These are phyloP conservation scores for Phytophthora cactorum DNA, from an alignment of 352 stramenopile species.

Conservation along the genomic window DNA sequence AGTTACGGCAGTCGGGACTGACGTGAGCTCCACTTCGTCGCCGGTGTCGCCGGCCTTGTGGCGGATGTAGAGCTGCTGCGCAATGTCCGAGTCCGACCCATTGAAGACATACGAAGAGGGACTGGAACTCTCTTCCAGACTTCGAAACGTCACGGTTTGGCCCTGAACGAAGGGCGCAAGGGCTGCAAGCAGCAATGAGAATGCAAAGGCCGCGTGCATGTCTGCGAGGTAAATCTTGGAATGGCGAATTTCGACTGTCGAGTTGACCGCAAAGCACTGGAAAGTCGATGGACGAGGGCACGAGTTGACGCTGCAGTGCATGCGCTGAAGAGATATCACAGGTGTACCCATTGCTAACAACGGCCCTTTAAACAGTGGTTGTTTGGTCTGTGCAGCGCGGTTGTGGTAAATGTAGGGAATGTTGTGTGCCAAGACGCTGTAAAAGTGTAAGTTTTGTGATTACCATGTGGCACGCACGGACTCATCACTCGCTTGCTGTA, in stretches of 20 bases:
- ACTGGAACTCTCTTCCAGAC: slow-evolving; percentile 15
- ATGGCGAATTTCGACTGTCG: slow-evolving; percentile 10
- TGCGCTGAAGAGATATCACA: slow-evolving; percentile 23
- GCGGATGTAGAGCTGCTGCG: slow-evolving; percentile 39
- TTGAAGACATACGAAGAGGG: slow-evolving; percentile 34
- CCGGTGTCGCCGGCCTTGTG: slow-evolving; percentile 21
- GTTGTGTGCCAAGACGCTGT: not conserved
- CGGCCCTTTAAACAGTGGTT: not conserved
- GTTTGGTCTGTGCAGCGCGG: slow-evolving; percentile 2
- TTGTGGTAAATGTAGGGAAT: not conserved
- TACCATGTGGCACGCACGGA: not conserved
- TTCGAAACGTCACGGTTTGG: slow-evolving; percentile 24
- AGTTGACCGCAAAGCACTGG: not conserved
- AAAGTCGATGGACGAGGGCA: slow-evolving; percentile 11
- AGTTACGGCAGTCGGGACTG: slow-evolving; percentile 16
- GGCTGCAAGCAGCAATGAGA: slow-evolving; percentile 1
- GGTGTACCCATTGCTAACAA: slow-evolving; percentile 23
- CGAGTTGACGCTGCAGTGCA: slow-evolving; percentile 19
- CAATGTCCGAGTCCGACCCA: slow-evolving; percentile 43
- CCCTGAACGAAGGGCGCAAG: not conserved
- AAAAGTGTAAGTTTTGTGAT: not conserved
- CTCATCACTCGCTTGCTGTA: slow-evolving; percentile 1
- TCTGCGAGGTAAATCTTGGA: slow-evolving; percentile 11
- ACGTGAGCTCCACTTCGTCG: slow-evolving; percentile 13
- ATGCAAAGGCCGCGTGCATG: slow-evolving; percentile 3